Conservation (phyloP, 208 protist species). For the Angomonas ambiguus region DNA sequence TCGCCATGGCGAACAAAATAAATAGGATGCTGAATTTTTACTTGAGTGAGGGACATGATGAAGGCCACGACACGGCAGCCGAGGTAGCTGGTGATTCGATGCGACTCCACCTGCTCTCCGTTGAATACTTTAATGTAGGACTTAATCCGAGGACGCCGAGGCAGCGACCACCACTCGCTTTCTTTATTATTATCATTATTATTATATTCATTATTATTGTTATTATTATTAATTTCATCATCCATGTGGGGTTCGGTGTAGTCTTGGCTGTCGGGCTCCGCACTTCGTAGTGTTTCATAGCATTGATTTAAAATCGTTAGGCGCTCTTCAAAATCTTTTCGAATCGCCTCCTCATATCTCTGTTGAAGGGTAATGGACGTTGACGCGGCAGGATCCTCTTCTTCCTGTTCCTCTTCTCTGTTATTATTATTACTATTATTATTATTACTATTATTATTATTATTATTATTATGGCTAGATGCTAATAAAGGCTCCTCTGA, state of each 20-base stretch:
- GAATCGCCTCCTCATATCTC: not conserved
- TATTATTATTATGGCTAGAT: too few relatives aligned
- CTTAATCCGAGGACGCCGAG: not conserved
- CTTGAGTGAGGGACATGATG: conserved; percentile 82
- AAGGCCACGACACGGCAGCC: conserved; percentile 60
- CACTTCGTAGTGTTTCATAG: conserved; percentile 44
- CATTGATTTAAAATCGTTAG: conserved; percentile 40
- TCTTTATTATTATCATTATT: not conserved
- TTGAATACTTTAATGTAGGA: conserved; percentile 5
- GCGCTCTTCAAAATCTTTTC: conserved; percentile 53
- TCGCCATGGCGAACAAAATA: conserved; percentile 89
- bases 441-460: too few relatives aligned
- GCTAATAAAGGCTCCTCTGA: too few relatives aligned
- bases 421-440: too few relatives aligned
- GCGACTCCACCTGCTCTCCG: not conserved
- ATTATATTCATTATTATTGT: conserved; percentile 1
- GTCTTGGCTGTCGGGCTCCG: not conserved
- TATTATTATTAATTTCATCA: not conserved
- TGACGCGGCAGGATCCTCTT: too few relatives aligned
- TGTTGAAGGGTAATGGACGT: too few relatives aligned
- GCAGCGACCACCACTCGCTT: not conserved
- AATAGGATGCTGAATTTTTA: conserved; percentile 85
- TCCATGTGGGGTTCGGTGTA: not conserved
- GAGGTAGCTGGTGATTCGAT: not conserved
- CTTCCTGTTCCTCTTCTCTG: too few relatives aligned